Conservation (phyloP, 2,329 filamentous ascomycete genomes). For the Exophiala xenobiotica region DNA sequence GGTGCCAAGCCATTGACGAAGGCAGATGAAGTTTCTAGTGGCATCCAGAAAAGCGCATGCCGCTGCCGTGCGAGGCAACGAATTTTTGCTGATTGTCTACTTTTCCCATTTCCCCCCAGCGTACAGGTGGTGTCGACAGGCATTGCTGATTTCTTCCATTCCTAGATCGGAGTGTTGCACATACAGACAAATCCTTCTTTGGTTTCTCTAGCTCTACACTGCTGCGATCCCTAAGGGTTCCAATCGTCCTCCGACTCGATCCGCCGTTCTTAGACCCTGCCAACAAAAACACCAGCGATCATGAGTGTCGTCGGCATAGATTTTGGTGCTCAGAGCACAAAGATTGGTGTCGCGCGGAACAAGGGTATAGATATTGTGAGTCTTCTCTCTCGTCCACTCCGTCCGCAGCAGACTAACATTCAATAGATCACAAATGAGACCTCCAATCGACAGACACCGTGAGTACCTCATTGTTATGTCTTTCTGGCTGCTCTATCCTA, state of each 20-base stretch:
- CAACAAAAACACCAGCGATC: background rate
- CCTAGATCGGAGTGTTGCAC: no score
- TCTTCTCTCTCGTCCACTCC: conserved; percentile 43
- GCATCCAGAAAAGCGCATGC: background rate
- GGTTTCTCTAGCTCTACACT: no score
- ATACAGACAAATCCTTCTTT: no score
- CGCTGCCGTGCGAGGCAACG: no score
- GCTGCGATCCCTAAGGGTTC: no score
- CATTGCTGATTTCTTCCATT: no score
- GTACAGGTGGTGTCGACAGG: no score
- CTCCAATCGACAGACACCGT: conserved; percentile 97
- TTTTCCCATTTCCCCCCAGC: no score
- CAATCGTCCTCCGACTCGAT: background rate
- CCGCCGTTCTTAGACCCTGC: background rate
- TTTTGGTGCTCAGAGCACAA: conserved; percentile 94
- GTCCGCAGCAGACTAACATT: conserved; percentile 13
- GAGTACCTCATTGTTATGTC: conserved; percentile 51
- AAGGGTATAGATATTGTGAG: conserved; percentile 97
- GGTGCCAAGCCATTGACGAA: no score
- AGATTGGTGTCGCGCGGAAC: conserved; percentile 95
- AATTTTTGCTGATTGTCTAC: no score
- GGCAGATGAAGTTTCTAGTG: background rate
- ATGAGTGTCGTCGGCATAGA: conserved; percentile 77
- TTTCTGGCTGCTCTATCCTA: conserved; percentile 3
- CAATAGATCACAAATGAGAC: conserved; percentile 95